Conservation (phyloP, 2,329 filamentous ascomycete genomes). For the Paraphaeosphaeria minitans region DNA sequence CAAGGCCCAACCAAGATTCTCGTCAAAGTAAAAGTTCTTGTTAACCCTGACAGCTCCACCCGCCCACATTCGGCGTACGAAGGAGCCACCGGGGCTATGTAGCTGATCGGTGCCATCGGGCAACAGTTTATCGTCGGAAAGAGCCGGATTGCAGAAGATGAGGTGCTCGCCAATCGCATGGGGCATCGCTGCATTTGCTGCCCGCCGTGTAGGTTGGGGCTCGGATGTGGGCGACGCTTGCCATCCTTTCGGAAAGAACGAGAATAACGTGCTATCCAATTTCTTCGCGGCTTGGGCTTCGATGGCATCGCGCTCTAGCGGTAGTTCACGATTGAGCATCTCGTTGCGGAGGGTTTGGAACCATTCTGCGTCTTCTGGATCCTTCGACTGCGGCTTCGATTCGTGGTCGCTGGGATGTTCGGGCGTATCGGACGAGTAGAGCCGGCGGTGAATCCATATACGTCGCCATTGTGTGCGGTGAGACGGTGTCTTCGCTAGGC, state of each 20-base stretch:
- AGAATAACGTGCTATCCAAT: conserved; percentile 56
- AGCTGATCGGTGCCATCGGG: conserved; percentile 83
- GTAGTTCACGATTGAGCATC: conserved; percentile 56
- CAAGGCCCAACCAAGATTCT: conserved; percentile 15
- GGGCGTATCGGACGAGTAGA: conserved; percentile 18
- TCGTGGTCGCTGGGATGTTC: background rate
- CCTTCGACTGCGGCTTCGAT: background rate
- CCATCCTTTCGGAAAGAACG: conserved; percentile 26
- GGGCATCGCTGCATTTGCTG: conserved; percentile 12
- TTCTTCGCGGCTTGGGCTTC: conserved; percentile 65
- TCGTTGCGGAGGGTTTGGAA: conserved; percentile 34
- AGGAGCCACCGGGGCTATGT: conserved; percentile 75
- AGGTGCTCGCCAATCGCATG: conserved; percentile 77
- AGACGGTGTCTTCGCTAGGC: conserved; percentile 15
- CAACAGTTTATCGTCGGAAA: conserved; percentile 66
- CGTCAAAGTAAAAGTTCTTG: conserved; percentile 14
- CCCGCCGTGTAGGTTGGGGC: background rate
- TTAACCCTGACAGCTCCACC: conserved; percentile 71
- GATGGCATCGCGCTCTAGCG: conserved; percentile 61
- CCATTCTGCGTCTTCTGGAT: conserved; percentile 23
- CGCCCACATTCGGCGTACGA: conserved; percentile 83
- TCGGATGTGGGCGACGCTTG: background rate
- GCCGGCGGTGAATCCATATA: conserved; percentile 16
- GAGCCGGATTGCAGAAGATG: conserved; percentile 80
- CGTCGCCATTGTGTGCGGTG: conserved; percentile 24